These are phyloP conservation scores for Pezicula carpinea DNA, from an alignment of 2,329 filamentous ascomycete genomes.

Conservation along the genomic window DNA sequence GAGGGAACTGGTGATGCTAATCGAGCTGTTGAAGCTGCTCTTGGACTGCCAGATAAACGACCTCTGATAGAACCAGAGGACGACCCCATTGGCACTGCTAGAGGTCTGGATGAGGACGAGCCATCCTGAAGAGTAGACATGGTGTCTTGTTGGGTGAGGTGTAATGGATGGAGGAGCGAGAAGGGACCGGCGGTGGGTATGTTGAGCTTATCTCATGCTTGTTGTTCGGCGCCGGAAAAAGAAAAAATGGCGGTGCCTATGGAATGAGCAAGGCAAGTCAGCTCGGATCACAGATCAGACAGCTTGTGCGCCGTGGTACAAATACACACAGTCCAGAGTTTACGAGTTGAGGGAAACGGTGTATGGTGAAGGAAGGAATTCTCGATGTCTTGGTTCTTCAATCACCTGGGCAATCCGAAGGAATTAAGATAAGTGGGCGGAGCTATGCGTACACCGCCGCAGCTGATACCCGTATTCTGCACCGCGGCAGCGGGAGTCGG, in stretches of 20 bases:
- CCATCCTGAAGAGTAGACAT: conserved; percentile 31
- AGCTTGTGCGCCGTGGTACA: neutral
- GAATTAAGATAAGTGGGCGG: too few relatives aligned
- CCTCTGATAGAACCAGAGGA: conserved; percentile 41
- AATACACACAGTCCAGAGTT: neutral
- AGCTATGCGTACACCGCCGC: too few relatives aligned
- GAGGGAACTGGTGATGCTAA: conserved; percentile 52
- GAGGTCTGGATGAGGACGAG: conserved; percentile 27
- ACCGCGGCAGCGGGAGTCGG: too few relatives aligned
- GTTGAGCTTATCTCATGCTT: conserved; percentile 11
- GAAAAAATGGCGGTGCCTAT: neutral
- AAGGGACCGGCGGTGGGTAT: conserved; percentile 1
- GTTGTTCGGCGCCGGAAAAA: neutral
- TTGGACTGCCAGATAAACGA: conserved; percentile 37
- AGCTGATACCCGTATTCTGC: too few relatives aligned
- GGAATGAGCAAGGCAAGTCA: neutral
- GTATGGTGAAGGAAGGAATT: neutral
- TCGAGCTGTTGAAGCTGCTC: conserved; percentile 56
- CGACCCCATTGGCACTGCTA: conserved; percentile 38
- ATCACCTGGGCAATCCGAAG: too few relatives aligned
- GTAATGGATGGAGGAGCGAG: neutral
- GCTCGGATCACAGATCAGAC: neutral
- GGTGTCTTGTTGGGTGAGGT: neutral
- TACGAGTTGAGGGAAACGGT: neutral
- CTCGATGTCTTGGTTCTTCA: neutral